These are phyloP conservation scores for Chamaenerion angustifolium DNA, from an alignment of 345 rosid genomes.

Conservation along the genomic window DNA sequence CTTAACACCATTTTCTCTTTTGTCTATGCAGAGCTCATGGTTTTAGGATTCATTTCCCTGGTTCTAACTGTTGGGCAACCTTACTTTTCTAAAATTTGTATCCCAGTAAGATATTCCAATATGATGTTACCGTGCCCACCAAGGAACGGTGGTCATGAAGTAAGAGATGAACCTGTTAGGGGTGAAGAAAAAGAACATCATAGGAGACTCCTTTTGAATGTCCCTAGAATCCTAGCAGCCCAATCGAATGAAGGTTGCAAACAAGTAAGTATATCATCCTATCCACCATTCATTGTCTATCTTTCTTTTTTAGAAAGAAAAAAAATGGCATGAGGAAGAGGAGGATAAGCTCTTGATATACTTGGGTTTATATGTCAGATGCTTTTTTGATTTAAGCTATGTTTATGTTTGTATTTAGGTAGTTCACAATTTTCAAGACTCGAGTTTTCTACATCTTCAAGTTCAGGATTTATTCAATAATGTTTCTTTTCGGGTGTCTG, in stretches of 20 bases:
- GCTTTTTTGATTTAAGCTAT: too few species aligned
- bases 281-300: too few species aligned
- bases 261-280: too few species aligned
- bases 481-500: not conserved
- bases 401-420: too few species aligned
- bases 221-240: too few species aligned
- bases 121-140: slow-evolving; percentile 43
- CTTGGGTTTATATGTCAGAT: too few species aligned
- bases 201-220: too few species aligned
- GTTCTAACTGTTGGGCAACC: slow-evolving; percentile 30
- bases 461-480: not conserved
- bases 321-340: too few species aligned
- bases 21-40: slow-evolving; percentile 39
- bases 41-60: slow-evolving; percentile 51
- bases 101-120: slow-evolving; percentile 20
- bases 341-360: too few species aligned
- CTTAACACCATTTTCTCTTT: not conserved
- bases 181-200: not conserved
- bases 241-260: too few species aligned
- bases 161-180: not conserved
- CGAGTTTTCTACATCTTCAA: not conserved
- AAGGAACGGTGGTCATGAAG: not conserved
- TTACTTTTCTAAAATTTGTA: slow-evolving; percentile 29
- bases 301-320: too few species aligned
- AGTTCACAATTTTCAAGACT: too few species aligned